These are phyloP conservation scores for Cynanchum wilfordii DNA, from an alignment of 257 asterid genomes.

Conservation along the genomic window DNA sequence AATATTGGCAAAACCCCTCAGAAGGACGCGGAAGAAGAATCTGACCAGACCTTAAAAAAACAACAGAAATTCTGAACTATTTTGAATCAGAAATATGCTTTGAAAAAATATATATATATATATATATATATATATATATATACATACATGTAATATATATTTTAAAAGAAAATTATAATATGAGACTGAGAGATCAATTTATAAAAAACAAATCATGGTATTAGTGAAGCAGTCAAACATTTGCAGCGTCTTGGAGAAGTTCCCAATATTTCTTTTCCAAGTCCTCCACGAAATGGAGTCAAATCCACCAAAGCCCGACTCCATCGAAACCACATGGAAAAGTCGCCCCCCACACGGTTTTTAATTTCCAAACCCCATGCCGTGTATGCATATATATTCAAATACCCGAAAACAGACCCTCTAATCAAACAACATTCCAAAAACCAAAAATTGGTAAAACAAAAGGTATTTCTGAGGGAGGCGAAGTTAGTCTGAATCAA, in stretches of 20 bases:
- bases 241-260: constrained; percentile 5
- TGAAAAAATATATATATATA: too few species aligned
- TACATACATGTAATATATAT: too few species aligned
- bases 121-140: too few species aligned
- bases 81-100: too few species aligned
- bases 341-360: background rate
- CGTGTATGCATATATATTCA: background rate
- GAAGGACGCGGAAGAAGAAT: background rate
- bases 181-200: too few species aligned
- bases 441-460: too few species aligned
- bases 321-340: background rate
- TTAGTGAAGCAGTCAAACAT: background rate
- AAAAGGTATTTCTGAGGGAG: too few species aligned
- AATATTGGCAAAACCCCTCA: background rate
- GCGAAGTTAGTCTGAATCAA: background rate
- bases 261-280: background rate
- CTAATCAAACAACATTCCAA: background rate
- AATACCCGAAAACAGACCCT: background rate
- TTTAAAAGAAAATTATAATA: too few species aligned
- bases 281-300: background rate
- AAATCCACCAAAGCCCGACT: background rate
- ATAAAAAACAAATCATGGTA: too few species aligned
- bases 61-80: background rate
- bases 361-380: background rate
- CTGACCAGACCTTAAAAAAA: background rate